A percentile compares a stretch with the other conserved stretches of the same genome.
Evolutionary conservation across 2,329 filamentous ascomycete genomes (phyloP).

Genomic region (Penicillium hesseltinei): DNA sequence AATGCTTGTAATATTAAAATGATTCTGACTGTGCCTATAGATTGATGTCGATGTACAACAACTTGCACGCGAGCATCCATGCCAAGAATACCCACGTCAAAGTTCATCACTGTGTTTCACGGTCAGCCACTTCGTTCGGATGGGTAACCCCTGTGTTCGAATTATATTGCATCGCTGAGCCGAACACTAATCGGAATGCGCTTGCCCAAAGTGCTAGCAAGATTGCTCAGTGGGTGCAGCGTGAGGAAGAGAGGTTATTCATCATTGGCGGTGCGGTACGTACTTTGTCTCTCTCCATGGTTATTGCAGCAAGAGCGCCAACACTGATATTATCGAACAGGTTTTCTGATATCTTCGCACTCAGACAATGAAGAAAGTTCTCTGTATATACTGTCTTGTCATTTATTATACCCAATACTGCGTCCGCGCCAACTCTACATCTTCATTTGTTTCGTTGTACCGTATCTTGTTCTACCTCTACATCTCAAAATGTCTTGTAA

Average conservation of each 20-base stretch:
- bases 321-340: slow-evolving; percentile 12
- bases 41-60: slow-evolving; percentile 80
- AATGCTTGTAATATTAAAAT: background rate
- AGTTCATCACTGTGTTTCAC: slow-evolving; percentile 74
- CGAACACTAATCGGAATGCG: slow-evolving; percentile 59
- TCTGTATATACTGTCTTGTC: slow-evolving; percentile 4
- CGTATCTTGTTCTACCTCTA: background rate
- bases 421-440: background rate
- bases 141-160: slow-evolving; percentile 93
- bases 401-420: slow-evolving; percentile 9
- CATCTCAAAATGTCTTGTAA: background rate
- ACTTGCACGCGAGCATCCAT: slow-evolving; percentile 81
- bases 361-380: background rate
- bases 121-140: slow-evolving; percentile 75
- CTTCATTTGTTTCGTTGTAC: background rate
- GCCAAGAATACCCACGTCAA: slow-evolving; percentile 80
- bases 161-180: slow-evolving; percentile 89
- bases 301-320: background rate
- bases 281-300: background rate
- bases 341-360: slow-evolving; percentile 18
- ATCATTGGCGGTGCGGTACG: slow-evolving; percentile 93
- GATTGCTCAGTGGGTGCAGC: slow-evolving; percentile 85
- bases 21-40: slow-evolving; percentile 33
- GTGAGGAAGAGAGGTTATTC: slow-evolving; percentile 90
- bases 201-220: slow-evolving; percentile 84